Evolutionary conservation across 1,139 yeast genomes (phyloP).

Genomic region (Meyerozyma guilliermondii): DNA sequence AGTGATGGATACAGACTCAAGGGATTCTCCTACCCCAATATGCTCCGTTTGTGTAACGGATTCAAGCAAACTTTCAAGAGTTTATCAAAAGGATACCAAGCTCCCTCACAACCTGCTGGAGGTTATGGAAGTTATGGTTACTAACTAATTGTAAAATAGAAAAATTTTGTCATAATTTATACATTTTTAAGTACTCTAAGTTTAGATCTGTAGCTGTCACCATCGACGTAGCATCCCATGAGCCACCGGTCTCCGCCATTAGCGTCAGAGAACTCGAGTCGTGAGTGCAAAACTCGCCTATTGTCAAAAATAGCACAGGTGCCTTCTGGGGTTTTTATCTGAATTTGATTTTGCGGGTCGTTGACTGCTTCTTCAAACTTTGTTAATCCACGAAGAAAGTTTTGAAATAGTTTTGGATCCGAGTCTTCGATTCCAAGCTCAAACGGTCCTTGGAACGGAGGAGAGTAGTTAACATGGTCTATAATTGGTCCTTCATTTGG

Average conservation of each 20-base stretch:
- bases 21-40: conserved; percentile 79
- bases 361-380: conserved; percentile 58
- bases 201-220: conserved; percentile 66
- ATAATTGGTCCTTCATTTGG: conserved; percentile 23
- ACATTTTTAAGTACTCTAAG: conserved; percentile 30
- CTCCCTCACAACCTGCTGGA: conserved; percentile 15
- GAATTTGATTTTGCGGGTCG: conserved; percentile 50
- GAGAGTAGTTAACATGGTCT: conserved; percentile 61
- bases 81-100: conserved; percentile 17
- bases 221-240: conserved; percentile 74
- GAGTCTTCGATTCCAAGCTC: conserved; percentile 45
- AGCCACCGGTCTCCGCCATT: conserved; percentile 64
- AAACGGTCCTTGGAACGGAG: conserved; percentile 83
- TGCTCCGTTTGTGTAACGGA: conserved; percentile 86
- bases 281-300: conserved; percentile 67
- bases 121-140: conserved; percentile 28
- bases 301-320: conserved; percentile 71
- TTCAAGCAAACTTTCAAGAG: conserved; percentile 63
- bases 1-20: conserved; percentile 81
- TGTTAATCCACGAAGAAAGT: conserved; percentile 55
- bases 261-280: conserved; percentile 50
- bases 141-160: conserved; percentile 7
- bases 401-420: conserved; percentile 31
- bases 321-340: conserved; percentile 55
- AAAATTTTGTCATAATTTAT: background rate